Base-by-base conservation (phyloP, 768 basidiomycete genomes). In the Amanita pseudoporphyria region DNA sequence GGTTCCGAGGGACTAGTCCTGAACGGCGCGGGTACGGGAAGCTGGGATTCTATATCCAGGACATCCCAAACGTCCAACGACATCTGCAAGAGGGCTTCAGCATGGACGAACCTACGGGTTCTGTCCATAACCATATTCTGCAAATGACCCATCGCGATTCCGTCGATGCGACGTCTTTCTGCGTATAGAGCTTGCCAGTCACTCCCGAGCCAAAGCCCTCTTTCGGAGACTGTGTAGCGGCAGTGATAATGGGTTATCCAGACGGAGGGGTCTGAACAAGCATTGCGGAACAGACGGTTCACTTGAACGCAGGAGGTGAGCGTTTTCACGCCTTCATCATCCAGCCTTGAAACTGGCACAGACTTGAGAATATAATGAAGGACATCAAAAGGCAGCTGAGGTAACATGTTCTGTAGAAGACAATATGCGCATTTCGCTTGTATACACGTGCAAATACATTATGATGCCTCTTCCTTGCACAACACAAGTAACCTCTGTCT, bases 401-500 rank as follows among this genome's bases (percentile, higher is more conserved):
- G 56, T 24, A 56, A 56, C 45, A 45, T 53, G 28, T 32, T 19
- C 18, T 7, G 37, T 40, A 7, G 28, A 47, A 12, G n/a, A n/a
- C n/a, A 10, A 22, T 5, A 30, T 9, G 10, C 7, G 35, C 13
- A 18, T 19, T 3, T 24, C 24, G n/a, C 16, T 30, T 38, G 14
- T 16, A 36, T 37, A 5, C 39, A 32, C 39, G 37, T 37, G 31
- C 36, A 47, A 3, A 35, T 39, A 58, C 24, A 24, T 16, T 14
- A 60, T 16, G 75, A 78, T 19, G 77, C 77, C 31, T 68, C 70
- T 30, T 76, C 77, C 64, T 82, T 85, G 79, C 88, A 95, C 22
- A 92, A 64, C 5, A 73, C 73, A 61, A 93, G 95, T 67, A 97
- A 74, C 69, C 79, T 89, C 64, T 87, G 71, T 57, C 93, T 75